Evolutionary conservation across 495 filamentous ascomycete species (phyloP), one percentile per base, ranked within the genome.

Genomic region (Monascus purpureus): DNA sequence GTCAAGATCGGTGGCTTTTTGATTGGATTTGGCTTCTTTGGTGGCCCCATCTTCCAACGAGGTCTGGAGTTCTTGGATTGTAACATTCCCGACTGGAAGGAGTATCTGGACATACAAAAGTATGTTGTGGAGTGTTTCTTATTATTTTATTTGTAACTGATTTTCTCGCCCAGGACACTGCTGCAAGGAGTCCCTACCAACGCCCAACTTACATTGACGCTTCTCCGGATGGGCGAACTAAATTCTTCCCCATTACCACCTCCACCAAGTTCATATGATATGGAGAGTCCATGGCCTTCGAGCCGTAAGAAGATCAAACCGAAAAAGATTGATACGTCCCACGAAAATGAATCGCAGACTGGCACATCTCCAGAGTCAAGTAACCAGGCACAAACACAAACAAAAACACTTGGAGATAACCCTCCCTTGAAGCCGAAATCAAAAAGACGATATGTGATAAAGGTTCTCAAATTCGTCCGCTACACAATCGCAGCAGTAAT

Each of bases 161-260:
- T n/a, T n/a, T n/a, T n/a, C n/a, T n/a, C 15, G 12, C 11, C 3
- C 30, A 84, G 77, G 44, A 81, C 77, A 3, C 41, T 92, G 2
- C 72, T 93, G 31, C 77, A 80, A 45, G 82, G 80, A n/a, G 73
- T 86, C 23, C 85, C 85, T 0, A 93, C 85, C 2, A 90, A 93
- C 46, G 83, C 82, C 12, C 85, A 92, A 41, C 64, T 93, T 9
- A 81, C 84, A 0, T 52, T 93, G 28, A 93, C 85, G 3, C 68
- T 93, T 8, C 77, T 94, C 16, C 79, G 86, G 23, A 75, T 87
- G 33, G 82, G 84, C 31, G 85, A 92, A 57, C 76, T 73, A 13
- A 88, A 86, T 52, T 75, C 80, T 32, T 71, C 82, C 0, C 84
- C 85, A 0, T 53, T 93, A 0, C 82, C 83, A 2, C 82, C 84